phyloP scores from a whole-genome alignment of 371 early-diverging fungal genomes.

The Mucor indicus region DNA sequence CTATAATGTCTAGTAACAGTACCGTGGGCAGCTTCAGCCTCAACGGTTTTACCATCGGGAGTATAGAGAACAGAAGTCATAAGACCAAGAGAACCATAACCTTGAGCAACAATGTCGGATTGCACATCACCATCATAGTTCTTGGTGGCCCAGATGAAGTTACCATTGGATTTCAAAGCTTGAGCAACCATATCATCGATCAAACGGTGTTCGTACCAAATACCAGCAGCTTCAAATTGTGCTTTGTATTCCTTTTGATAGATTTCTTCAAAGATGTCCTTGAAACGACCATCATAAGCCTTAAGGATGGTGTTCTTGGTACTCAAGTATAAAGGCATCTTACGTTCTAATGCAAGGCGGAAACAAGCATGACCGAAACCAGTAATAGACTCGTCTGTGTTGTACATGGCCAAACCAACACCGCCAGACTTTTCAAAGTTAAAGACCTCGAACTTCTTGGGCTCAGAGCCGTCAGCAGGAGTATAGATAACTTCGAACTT shows the following conservation, averaged over 20 bases:
- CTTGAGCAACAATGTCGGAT: slow-evolving; percentile 95
- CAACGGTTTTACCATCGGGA: slow-evolving; percentile 93
- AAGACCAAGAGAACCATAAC: slow-evolving; percentile 86
- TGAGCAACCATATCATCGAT: slow-evolving; percentile 99
- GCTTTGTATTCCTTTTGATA: slow-evolving; percentile 77
- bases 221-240: slow-evolving; percentile 70
- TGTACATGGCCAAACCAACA: slow-evolving; percentile 96
- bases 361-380: slow-evolving; percentile 96
- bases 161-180: slow-evolving; percentile 91
- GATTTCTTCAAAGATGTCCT: slow-evolving; percentile 92
- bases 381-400: slow-evolving; percentile 85
- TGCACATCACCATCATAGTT: slow-evolving; percentile 96
- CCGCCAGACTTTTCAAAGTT: slow-evolving; percentile 80
- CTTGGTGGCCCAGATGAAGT: slow-evolving; percentile 95
- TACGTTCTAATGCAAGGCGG: slow-evolving; percentile 81
- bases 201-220: slow-evolving; percentile 97
- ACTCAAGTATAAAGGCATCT: slow-evolving; percentile 91
- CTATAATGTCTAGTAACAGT: slow-evolving; percentile 98
- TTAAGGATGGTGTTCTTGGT: slow-evolving; percentile 98
- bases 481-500: slow-evolving; percentile 87
- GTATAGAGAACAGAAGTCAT: slow-evolving; percentile 96
- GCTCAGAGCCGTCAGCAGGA: slow-evolving; percentile 73
- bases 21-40: slow-evolving; percentile 96
- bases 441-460: slow-evolving; percentile 67
- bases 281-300: slow-evolving; percentile 97